phyloP scores from a whole-genome alignment of 208 protist genomes.

The Crithidia sp. region DNA sequence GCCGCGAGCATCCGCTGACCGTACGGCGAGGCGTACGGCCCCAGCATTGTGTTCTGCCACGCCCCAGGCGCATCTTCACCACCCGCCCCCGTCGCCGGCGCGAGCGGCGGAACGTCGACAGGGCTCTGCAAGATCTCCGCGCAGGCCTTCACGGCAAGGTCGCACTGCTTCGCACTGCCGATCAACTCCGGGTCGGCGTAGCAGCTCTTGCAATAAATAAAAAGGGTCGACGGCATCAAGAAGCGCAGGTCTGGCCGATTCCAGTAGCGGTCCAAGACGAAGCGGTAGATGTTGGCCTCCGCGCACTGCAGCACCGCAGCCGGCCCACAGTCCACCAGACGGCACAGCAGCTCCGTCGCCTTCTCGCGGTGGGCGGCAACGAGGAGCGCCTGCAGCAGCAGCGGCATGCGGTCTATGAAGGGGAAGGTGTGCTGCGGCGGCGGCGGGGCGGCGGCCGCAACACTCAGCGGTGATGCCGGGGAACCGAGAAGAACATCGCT shows the following conservation, averaged over 20 bases:
- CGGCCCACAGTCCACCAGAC: conserved; percentile 77
- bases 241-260: conserved; percentile 67
- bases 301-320: conserved; percentile 78
- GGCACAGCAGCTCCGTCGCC: conserved; percentile 79
- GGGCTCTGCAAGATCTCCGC: conserved; percentile 68
- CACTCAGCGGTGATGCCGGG: not conserved
- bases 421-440: conserved; percentile 46
- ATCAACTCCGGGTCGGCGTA: conserved; percentile 82
- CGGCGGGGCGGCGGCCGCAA: not conserved
- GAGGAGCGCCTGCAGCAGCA: conserved; percentile 80
- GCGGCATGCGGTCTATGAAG: conserved; percentile 74
- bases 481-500: conserved; percentile 1
- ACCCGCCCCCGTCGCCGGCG: not conserved
- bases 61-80: conserved; percentile 36
- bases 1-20: conserved; percentile 76
- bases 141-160: conserved; percentile 54
- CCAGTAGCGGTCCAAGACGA: conserved; percentile 83
- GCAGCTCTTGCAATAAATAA: conserved; percentile 86
- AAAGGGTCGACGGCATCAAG: conserved; percentile 82
- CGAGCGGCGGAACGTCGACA: conserved; percentile 35
- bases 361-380: conserved; percentile 77
- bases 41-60: conserved; percentile 79
- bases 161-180: conserved; percentile 52
- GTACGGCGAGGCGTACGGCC: conserved; percentile 49
- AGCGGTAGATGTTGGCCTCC: conserved; percentile 79